Percentiles rank a stretch among this genome's conserved stretches.
Conservation (phyloP, 345 rosid genomes). For the Populus pruinosa region DNA sequence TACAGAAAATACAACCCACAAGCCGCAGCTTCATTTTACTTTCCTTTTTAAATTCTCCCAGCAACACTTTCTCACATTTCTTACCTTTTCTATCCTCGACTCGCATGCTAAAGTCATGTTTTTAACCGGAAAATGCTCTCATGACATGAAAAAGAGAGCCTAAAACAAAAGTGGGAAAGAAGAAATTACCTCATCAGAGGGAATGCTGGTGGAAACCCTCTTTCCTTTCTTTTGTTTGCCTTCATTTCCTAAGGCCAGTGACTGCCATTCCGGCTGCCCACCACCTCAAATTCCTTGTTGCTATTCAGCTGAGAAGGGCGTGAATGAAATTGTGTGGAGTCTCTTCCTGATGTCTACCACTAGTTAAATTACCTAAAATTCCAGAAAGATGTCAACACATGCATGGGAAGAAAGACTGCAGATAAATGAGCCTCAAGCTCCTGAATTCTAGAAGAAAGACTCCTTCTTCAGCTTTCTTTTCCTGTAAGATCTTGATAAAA, state of each 20-base stretch:
- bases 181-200: conserved; percentile 49
- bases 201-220: conserved; percentile 28
- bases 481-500: conserved; percentile 42
- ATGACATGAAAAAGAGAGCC: not conserved
- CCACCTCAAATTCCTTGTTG: conserved; percentile 42
- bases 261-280: conserved; percentile 26
- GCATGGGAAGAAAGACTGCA: too few species aligned
- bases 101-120: not conserved
- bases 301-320: not conserved
- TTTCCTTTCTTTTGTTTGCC: conserved; percentile 52
- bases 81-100: not conserved
- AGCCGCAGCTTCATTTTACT: not conserved
- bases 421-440: conserved; percentile 47
- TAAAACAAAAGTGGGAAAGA: not conserved
- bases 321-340: too few species aligned
- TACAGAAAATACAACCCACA: too few species aligned
- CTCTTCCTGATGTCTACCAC: too few species aligned
- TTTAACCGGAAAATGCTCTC: not conserved
- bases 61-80: not conserved
- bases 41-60: not conserved
- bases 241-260: conserved; percentile 36
- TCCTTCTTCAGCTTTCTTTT: conserved; percentile 66
- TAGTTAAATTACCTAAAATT: too few species aligned
- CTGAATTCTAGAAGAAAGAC: conserved; percentile 60
- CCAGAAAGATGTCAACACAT: too few species aligned